phyloP scores from a whole-genome alignment of 768 basidiomycete species.

The Mycena rosella region DNA sequence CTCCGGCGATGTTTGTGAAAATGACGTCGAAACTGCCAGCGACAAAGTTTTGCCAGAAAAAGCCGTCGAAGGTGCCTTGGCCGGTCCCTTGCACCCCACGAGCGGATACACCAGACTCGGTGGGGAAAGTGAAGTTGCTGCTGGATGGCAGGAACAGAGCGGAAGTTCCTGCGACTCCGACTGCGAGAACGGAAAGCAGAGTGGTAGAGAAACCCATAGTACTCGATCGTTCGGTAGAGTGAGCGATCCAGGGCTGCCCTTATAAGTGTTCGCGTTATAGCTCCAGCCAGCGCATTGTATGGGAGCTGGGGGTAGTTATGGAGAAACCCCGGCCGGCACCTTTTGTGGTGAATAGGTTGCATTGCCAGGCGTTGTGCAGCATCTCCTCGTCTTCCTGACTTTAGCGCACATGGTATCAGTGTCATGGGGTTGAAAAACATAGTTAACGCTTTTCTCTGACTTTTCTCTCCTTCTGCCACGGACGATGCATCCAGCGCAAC shows the following conservation, averaged over 20 bases:
- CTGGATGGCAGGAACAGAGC: conserved; percentile 22
- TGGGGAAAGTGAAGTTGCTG: conserved; percentile 7
- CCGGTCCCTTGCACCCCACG: conserved; percentile 29
- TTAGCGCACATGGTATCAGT: conserved; percentile 10
- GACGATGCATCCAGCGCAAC: background rate
- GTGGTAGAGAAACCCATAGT: conserved; percentile 25
- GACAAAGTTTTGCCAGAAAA: conserved; percentile 29
- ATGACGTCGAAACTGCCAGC: conserved; percentile 15
- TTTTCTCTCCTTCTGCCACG: background rate
- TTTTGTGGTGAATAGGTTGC: background rate
- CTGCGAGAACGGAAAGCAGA: conserved; percentile 22
- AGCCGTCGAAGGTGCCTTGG: conserved; percentile 30
- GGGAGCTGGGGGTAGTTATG: conserved; percentile 14
- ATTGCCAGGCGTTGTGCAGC: background rate
- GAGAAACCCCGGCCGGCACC: conserved; percentile 23
- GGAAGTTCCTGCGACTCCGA: conserved; percentile 12
- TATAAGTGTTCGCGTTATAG: conserved; percentile 7
- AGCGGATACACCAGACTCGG: conserved; percentile 14
- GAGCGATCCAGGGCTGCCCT: conserved; percentile 4
- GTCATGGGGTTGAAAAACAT: background rate
- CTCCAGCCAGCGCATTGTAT: background rate
- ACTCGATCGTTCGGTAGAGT: background rate
- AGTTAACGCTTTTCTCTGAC: background rate
- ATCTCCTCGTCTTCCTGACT: conserved; percentile 8
- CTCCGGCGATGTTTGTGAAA: conserved; percentile 34